Base-by-base conservation (phyloP, 345 rosid genomes). In the Gossypium ekmanianum region DNA sequence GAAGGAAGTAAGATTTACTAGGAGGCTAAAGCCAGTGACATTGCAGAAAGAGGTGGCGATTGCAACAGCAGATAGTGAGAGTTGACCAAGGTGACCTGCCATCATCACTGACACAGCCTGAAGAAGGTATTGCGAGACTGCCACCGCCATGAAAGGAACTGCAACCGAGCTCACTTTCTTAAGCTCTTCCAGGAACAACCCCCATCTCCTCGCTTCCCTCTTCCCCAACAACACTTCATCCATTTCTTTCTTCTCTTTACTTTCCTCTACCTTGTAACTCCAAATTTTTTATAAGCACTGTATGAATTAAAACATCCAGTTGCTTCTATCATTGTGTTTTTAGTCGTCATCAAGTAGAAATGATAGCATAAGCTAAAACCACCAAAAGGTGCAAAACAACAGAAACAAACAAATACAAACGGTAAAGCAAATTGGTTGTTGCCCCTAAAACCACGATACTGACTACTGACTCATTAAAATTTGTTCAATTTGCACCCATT, bases 71-170 rank as follows among this genome's bases (percentile, higher is more conserved):
- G 79, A 75, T 0, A 74, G 77, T 1, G 79, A 34, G 9, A 81
- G 72, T 8, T 75, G 74, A 16, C 67, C 79, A 2, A 81, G 74
- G 61, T 72, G 84, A 20, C 84, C 84, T 0, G 50, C 81, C 81
- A 81, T 75, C 57, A 75, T 59, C 39, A 77, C 8, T 11, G 77
- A 65, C 43, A 75, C 71, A 55, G 75, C 71, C 66, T 77, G 79
- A 55, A 77, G 57, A 9, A 81, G 74, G 45, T 70, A 81, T 17
- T 57, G 76, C 22, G 27, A 18, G 45, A 74, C 64, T 11, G 76
- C 67, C 51, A 74, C 61, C 0, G 54, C 74, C 1, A 67, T 71
- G 22, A 81, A 50, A 2, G 79, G 71, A 2, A 63, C 79, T 20
- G 77, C 79, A 41, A 77, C n/a, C 6, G 5, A 65, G 65, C 76